Base-by-base conservation (phyloP, 2,329 filamentous ascomycete species). In the Apiospora malaysiana region DNA sequence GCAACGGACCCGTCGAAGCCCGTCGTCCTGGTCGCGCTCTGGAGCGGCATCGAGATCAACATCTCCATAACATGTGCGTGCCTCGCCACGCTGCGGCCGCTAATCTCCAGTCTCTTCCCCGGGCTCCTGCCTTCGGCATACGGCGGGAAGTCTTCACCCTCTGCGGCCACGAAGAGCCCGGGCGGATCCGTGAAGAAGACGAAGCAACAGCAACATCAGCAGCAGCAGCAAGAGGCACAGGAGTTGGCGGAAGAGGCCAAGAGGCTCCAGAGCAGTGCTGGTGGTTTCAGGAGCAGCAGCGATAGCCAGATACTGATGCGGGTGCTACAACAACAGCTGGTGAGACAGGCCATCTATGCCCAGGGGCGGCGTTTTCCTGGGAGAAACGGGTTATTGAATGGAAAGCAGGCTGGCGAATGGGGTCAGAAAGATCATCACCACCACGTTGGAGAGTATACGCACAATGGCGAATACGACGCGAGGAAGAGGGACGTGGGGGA, bases 31-130 rank as follows among this genome's bases (percentile, higher is more conserved):
- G 40, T 75, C 4, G 74, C 71, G 8, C 21, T 75, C 7, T 75
- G 74, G 74, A 74, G 72, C 16, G 73, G 73, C 47, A 70, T 74
- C 51, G 74, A 75, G 70, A 71, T 59, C 37, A 72, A 75, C 47
- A 66, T 75, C 32, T 68, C 71, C 7, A 73, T 75, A 37, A 71
- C 72, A 21, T 74, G 73, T 45, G 72, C 73, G 0, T 75, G 74
- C 67, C 71, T 75, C 25, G 73, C 74, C 3, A 69, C 71, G 14
- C 51, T 75, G 21, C 71, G 72, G 9, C 72, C 72, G 12, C 37
- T 72, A 18, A 32, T 75, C 7, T 65, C 69, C 3, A 73, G 71
- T 1, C 7, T 71, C 6, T 75, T 75, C 23, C 74, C 74, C 6
- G 37, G 69, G 25, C 68, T 75, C 1, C 25, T 73, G 27, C 32